Base-by-base conservation (phyloP, 495 filamentous ascomycete genomes). In the Penicillium canariense region DNA sequence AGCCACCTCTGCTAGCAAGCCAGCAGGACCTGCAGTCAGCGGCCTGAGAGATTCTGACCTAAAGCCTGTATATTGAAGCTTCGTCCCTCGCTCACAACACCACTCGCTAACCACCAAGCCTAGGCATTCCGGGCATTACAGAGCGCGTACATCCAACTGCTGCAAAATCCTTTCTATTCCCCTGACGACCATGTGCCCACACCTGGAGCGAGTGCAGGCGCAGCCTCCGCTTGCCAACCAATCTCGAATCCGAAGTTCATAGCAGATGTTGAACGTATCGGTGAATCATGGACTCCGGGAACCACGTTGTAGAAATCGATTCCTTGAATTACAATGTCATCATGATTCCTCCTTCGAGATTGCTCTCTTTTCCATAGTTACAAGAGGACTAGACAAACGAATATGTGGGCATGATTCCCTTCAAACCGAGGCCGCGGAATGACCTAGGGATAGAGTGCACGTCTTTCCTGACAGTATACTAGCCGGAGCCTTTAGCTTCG, bases 101-200 rank as follows among this genome's bases (percentile, higher is more conserved):
- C 34, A 43, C 7, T 34, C 39, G 51, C 56, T 60, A 40, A 54
- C n/a, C 22, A 12, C 18, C 18, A 15, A 34, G 31, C 17, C 18
- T 49, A 92, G 89, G 89, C 91, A 15, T 98, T 98, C 63, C 83
- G 85, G 65, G 90, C 91, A 5, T 77, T 97, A 62, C 94, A 97
- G 72, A 88, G 82, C 22, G 91, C 94, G 20, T 98, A 97, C 61
- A 89, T 97, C 42, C 75, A 82, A 54, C 76, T 98, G 47, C 72
- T 97, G 40, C 89, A 96, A 70, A 97, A 98, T 64, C 94, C 94
- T 1, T 98, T 98, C 69, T 97, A 91, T 67, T 84, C 86, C 34
- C 93, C 91, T 27, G 93, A 96, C 67, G 88, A 92, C 58, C 86
- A 92, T 61, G 79, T 79, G 35, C 85, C 86, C 17, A 45, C 68